phyloP scores from a whole-genome alignment of 345 rosid genomes.

The Geranium brycei region DNA sequence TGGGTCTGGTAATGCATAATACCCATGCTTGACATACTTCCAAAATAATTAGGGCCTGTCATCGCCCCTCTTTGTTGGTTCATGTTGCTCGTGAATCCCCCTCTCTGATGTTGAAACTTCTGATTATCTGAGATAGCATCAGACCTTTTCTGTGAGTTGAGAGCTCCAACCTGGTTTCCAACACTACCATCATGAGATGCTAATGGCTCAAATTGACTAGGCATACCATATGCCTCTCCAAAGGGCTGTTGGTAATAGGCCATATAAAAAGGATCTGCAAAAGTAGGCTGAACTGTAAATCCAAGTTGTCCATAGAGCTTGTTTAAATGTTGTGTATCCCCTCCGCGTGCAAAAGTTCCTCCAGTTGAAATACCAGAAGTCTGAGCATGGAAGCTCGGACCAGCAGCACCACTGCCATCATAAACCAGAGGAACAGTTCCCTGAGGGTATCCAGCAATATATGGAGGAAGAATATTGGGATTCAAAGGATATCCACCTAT shows the following conservation, averaged over 20 bases:
- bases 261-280: conserved; percentile 55
- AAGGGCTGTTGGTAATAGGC: conserved; percentile 59
- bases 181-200: conserved; percentile 16
- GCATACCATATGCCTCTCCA: conserved; percentile 33
- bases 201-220: conserved; percentile 37
- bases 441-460: conserved; percentile 55
- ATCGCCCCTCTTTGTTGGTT: conserved; percentile 40
- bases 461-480: conserved; percentile 48
- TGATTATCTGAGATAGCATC: conserved; percentile 36
- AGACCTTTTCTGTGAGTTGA: conserved; percentile 31
- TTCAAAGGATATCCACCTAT: conserved; percentile 47
- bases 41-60: conserved; percentile 32
- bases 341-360: conserved; percentile 21
- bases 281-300: conserved; percentile 39
- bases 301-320: conserved; percentile 45
- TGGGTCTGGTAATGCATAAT: conserved; percentile 57
- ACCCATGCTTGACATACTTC: conserved; percentile 45
- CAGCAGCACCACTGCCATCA: conserved; percentile 27
- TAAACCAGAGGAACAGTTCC: conserved; percentile 48
- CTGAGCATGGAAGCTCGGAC: conserved; percentile 30
- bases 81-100: conserved; percentile 33
- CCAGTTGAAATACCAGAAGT: conserved; percentile 26
- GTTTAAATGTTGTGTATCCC: conserved; percentile 28
- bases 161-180: conserved; percentile 34
- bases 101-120: conserved; percentile 35